Evolutionary conservation across 352 stramenopile genomes (phyloP), one percentile per base, ranked within the genome.

Genomic region (Phytophthora multivora): DNA sequence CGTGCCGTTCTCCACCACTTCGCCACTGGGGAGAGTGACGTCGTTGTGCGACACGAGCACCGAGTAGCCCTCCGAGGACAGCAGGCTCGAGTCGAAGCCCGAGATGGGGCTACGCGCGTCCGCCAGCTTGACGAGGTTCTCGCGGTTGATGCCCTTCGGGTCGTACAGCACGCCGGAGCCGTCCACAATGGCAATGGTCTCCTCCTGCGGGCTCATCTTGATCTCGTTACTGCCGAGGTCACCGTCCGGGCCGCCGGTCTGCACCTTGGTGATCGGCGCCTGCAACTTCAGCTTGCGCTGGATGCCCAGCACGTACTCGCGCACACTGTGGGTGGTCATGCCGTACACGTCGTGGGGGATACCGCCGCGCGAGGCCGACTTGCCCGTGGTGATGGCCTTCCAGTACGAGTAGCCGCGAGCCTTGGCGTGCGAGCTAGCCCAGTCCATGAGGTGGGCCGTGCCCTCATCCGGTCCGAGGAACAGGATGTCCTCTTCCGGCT

Each of bases 291-390:
- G 71, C 68, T 94, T 91, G 46, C 84, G 77, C 69, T 99, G 83
- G 30, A 97, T 97, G 19, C 97, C 96, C 59, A 97, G 85, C 35
- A 99, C 84, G 71, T 98, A 99, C 26, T 99, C 95, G 51, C 96
- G 95, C 16, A 99, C 96, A 69, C 95, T 97, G 75, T 99, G 96
- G 18, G 82, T 97, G 8, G 97, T 99, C 47, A 99, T 97, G 50
- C 97, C 97, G 79, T 97, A 99, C 58, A 97, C 86, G 62, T 99
- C 98, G 83, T 99, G 97, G 46, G 98, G 98, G 69, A 99, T 99
- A 35, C 97, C 97, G 16, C 89, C 92, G 25, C 89, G 79, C n/a
- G 68, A 82, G n/a, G 77, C 78, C 18, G 97, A 97, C 79, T 99
- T 99, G 77, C 88, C 97, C 18, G 83, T 97, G 68, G 98, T 99